phyloP scores from a whole-genome alignment of 495 filamentous ascomycete genomes.

The Tuber melanosporum region DNA sequence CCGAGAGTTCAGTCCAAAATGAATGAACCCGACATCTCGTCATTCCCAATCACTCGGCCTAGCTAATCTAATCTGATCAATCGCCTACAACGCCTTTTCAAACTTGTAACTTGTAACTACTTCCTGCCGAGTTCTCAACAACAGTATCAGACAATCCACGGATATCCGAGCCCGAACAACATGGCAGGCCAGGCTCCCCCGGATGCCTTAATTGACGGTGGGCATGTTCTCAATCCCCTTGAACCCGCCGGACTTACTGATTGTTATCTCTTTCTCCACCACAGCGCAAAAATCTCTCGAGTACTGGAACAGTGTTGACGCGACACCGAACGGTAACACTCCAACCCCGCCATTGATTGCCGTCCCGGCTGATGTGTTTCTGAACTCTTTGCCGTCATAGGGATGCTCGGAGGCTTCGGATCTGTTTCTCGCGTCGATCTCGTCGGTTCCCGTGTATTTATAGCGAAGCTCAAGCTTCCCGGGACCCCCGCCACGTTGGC shows the following conservation, averaged over 20 bases:
- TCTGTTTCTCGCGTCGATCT: conserved; percentile 70
- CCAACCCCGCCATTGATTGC: neutral
- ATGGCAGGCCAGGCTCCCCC: conserved; percentile 14
- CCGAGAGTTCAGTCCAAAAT: neutral
- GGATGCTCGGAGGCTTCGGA: conserved; percentile 78
- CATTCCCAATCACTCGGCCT: neutral
- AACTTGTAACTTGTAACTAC: neutral
- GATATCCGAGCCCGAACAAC: neutral
- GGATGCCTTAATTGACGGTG: conserved; percentile 30
- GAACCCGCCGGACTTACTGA: neutral
- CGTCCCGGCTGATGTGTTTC: neutral
- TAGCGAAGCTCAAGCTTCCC: conserved; percentile 62
- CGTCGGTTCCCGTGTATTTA: conserved; percentile 66
- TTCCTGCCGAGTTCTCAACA: neutral
- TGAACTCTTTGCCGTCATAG: conserved; percentile 6
- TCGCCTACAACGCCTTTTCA: neutral
- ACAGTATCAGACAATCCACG: neutral
- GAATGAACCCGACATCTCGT: neutral
- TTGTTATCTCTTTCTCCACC: neutral
- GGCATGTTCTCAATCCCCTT: neutral
- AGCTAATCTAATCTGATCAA: neutral
- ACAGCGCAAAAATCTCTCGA: conserved; percentile 46
- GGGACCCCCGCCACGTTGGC: conserved; percentile 35
- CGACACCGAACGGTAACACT: conserved; percentile 56
- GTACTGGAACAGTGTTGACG: conserved; percentile 74